These are phyloP conservation scores for Aspergillus sergii DNA, from an alignment of 2,329 filamentous ascomycete species.

Conservation along the genomic window DNA sequence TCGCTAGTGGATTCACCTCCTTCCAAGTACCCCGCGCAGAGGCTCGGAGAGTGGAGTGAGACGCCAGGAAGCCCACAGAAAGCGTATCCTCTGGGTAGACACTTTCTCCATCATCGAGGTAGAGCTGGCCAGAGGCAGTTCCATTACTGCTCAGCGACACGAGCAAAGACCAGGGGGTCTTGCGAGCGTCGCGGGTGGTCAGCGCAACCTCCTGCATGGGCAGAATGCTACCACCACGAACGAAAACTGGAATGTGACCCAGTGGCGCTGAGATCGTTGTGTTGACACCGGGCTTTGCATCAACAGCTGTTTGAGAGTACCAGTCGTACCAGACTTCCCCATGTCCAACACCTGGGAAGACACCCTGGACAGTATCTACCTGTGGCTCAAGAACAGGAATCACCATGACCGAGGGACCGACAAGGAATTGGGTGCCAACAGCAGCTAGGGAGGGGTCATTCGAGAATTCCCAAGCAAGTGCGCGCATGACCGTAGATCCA, in stretches of 20 bases:
- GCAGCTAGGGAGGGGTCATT: slow-evolving; percentile 67
- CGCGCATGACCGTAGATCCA: slow-evolving; percentile 72
- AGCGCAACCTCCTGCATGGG: slow-evolving; percentile 69
- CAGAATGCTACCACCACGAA: slow-evolving; percentile 69
- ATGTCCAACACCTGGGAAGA: slow-evolving; percentile 67
- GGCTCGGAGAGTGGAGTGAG: slow-evolving; percentile 49
- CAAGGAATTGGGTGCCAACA: slow-evolving; percentile 72
- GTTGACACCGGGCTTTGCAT: slow-evolving; percentile 57
- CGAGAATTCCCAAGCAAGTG: slow-evolving; percentile 74
- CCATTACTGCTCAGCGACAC: slow-evolving; percentile 61
- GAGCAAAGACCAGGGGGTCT: slow-evolving; percentile 68
- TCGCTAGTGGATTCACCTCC: slow-evolving; percentile 61
- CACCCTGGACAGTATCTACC: slow-evolving; percentile 64
- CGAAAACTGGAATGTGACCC: slow-evolving; percentile 70
- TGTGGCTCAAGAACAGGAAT: slow-evolving; percentile 66
- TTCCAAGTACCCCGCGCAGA: slow-evolving; percentile 55
- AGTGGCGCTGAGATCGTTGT: slow-evolving; percentile 63
- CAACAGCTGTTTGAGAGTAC: slow-evolving; percentile 67
- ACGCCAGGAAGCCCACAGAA: slow-evolving; percentile 48
- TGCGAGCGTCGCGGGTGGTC: slow-evolving; percentile 65
- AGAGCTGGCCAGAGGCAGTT: slow-evolving; percentile 63
- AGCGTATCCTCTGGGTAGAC: slow-evolving; percentile 59
- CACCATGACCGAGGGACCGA: slow-evolving; percentile 67
- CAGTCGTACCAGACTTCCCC: slow-evolving; percentile 75
- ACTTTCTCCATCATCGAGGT: slow-evolving; percentile 76